phyloP scores from a whole-genome alignment of 495 filamentous ascomycete genomes.

The Bombardia bombarda region DNA sequence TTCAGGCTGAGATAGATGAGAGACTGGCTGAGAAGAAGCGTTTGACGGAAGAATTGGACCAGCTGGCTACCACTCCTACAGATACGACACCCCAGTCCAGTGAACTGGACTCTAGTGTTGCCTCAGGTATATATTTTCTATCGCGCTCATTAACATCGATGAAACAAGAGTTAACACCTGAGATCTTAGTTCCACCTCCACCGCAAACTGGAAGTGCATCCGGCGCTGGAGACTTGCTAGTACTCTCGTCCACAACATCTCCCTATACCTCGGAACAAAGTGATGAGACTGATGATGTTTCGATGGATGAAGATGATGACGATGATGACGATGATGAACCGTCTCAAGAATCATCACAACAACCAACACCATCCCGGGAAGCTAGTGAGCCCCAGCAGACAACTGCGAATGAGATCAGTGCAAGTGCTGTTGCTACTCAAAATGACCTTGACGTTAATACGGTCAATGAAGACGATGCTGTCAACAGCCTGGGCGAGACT shows the following conservation, averaged over 20 bases:
- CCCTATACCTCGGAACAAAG: neutral
- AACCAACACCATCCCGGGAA: neutral
- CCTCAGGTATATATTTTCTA: conserved; percentile 1
- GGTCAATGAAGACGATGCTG: neutral
- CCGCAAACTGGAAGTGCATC: too few species aligned
- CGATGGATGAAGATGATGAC: conserved; percentile 11
- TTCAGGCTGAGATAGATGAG: conserved; percentile 51
- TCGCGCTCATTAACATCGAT: neutral
- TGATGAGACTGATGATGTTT: conserved; percentile 4
- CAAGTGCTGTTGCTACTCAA: neutral
- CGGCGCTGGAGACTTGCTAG: neutral
- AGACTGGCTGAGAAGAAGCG: conserved; percentile 33
- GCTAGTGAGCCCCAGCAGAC: neutral
- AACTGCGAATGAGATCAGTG: neutral
- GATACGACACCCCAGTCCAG: conserved; percentile 5
- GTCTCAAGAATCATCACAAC: neutral
- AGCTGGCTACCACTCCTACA: conserved; percentile 40
- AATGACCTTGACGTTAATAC: neutral
- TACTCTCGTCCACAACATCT: neutral
- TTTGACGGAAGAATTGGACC: conserved; percentile 48
- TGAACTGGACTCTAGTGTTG: neutral
- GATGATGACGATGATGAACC: too few species aligned
- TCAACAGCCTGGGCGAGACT: neutral
- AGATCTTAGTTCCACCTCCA: neutral
- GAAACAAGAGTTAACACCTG: too few species aligned